Conservation (phyloP, 331 rosid genomes). For the Telfairia occidentalis region DNA sequence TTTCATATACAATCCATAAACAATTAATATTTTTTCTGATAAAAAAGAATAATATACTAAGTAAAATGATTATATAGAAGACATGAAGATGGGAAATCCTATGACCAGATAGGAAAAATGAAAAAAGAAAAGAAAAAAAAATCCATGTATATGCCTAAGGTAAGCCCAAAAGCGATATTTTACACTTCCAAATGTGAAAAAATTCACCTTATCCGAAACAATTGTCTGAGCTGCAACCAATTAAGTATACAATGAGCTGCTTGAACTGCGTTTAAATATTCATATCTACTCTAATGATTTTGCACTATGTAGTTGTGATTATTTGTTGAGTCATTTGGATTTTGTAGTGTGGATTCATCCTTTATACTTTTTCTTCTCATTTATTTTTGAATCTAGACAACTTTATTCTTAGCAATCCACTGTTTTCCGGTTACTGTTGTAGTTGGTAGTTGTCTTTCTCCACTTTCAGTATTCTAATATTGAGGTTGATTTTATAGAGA, state of each 20-base stretch:
- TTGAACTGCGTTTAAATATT: background rate
- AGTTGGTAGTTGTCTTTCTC: background rate
- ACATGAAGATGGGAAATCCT: background rate
- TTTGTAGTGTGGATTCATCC: background rate
- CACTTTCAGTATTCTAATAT: background rate
- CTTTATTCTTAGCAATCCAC: background rate
- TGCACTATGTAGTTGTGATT: background rate
- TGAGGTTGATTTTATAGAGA: slow-evolving; percentile 26
- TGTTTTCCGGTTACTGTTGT: background rate
- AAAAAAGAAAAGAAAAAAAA: background rate
- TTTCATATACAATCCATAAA: background rate
- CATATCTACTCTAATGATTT: background rate
- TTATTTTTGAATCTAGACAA: background rate
- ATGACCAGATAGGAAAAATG: background rate
- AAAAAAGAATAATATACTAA: background rate
- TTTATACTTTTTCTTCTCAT: background rate
- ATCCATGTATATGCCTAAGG: background rate
- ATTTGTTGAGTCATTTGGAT: background rate
- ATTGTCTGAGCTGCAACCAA: background rate
- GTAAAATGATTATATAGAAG: background rate
- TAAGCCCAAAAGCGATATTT: background rate
- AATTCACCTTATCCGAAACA: background rate
- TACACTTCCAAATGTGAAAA: background rate
- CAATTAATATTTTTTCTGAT: background rate
- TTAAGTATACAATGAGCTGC: background rate